Evolutionary conservation across 441 rosid genomes (phyloP).

Genomic region (Pelargonium cotyledonis): DNA sequence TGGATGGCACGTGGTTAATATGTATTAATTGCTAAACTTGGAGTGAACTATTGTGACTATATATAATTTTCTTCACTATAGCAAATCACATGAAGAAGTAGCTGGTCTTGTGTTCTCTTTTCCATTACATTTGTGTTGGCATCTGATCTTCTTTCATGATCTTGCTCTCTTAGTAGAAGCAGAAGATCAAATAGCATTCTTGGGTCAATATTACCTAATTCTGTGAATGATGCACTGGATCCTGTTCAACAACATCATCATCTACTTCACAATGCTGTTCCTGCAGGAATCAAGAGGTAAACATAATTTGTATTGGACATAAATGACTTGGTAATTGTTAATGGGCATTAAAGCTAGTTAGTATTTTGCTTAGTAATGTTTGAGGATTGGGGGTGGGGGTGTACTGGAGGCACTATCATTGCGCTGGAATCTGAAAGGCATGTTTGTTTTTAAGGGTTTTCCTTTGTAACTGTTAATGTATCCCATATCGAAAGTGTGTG

Average conservation of each 20-base stretch:
- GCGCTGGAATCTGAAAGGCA: too few species aligned
- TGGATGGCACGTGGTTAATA: not conserved
- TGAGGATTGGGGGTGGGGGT: too few species aligned
- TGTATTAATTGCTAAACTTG: not conserved
- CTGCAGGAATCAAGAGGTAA: conserved; percentile 71
- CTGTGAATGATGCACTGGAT: conserved; percentile 72
- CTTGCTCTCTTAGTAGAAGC: conserved; percentile 31
- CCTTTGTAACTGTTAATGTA: too few species aligned
- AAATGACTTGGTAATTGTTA: not conserved
- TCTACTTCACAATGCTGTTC: conserved; percentile 60
- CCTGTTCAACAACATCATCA: conserved; percentile 43
- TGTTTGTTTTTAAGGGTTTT: too few species aligned
- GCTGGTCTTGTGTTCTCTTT: not conserved
- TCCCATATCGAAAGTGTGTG: too few species aligned
- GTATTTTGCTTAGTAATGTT: too few species aligned
- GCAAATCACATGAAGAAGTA: conserved; percentile 11
- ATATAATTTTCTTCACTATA: not conserved
- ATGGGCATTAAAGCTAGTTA: too few species aligned
- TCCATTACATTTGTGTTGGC: not conserved
- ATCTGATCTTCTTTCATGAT: conserved; percentile 10
- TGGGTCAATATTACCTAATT: conserved; percentile 70
- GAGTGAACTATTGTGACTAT: not conserved
- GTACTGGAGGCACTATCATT: too few species aligned
- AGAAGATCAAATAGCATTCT: conserved; percentile 64
- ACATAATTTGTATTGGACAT: conserved; percentile 7